Conservation (phyloP, 169 alveolate genomes). For the Cryptosporidium felis region DNA sequence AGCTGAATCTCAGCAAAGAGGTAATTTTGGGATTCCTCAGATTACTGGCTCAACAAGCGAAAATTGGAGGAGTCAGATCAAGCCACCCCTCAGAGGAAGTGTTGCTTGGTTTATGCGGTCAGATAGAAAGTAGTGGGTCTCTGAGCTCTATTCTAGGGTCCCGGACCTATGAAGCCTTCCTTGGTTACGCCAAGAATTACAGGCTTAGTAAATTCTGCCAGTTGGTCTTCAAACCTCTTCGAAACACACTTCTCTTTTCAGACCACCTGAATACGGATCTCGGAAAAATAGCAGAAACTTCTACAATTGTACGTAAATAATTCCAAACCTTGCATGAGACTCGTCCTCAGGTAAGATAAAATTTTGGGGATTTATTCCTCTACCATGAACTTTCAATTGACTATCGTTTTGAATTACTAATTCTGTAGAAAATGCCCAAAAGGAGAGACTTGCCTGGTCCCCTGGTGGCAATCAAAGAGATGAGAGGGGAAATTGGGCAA, state of each 20-base stretch:
- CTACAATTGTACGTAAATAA: constrained; percentile 39
- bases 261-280: neutral
- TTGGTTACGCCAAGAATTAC: constrained; percentile 33
- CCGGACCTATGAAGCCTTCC: neutral
- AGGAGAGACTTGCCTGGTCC: no score
- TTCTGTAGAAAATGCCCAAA: no score
- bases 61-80: neutral
- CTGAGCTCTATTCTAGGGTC: neutral
- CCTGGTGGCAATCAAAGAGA: no score
- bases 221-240: constrained; percentile 26
- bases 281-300: neutral
- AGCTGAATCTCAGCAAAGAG: constrained; percentile 2
- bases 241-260: constrained; percentile 17
- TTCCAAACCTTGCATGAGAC: neutral
- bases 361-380: no score
- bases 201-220: constrained; percentile 48
- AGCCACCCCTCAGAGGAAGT: constrained; percentile 16
- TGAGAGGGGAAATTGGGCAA: no score
- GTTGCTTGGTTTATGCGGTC: neutral
- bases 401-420: no score
- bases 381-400: no score
- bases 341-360: neutral
- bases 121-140: neutral
- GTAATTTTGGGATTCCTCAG: neutral
- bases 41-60: neutral